A percentile compares a stretch with the other conserved stretches of the same genome.
These are phyloP conservation scores for Hericium coralloides DNA, from an alignment of 768 basidiomycete genomes.

Conservation along the genomic window DNA sequence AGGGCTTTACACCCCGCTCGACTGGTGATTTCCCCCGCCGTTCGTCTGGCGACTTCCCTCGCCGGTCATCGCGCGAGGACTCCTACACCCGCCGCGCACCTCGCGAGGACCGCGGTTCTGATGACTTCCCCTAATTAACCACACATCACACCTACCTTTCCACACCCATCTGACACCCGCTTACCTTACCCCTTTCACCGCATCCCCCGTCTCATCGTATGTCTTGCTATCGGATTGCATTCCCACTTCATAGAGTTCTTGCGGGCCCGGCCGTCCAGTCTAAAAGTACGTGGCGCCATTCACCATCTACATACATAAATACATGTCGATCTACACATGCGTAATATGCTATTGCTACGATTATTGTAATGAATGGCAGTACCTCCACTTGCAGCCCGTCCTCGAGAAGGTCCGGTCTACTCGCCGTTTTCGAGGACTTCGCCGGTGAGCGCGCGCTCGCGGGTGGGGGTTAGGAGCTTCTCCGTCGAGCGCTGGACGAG, in stretches of 20 bases:
- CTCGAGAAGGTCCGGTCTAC: too few relatives aligned
- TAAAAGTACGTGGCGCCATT: neutral
- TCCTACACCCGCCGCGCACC: too few relatives aligned
- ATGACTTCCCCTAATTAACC: neutral
- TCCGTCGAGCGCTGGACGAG: slow-evolving; percentile 31
- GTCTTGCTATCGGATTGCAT: neutral
- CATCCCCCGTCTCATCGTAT: neutral
- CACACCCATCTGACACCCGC: neutral
- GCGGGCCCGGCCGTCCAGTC: neutral
- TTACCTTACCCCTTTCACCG: neutral
- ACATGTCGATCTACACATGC: neutral
- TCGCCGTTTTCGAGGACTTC: neutral
- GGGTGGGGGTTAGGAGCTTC: slow-evolving; percentile 2
- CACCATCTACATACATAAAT: neutral
- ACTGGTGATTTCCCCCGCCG: too few relatives aligned
- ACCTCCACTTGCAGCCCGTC: neutral
- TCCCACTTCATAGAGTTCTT: slow-evolving; percentile 2
- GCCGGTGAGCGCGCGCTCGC: slow-evolving; percentile 9
- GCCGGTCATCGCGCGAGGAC: too few relatives aligned
- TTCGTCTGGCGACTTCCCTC: too few relatives aligned
- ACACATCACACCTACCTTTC: neutral
- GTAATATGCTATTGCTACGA: neutral
- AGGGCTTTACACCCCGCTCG: too few relatives aligned
- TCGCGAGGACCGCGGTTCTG: neutral
- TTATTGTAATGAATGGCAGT: neutral